These are phyloP conservation scores for Thraustochytrium sp. DNA, from an alignment of 352 stramenopile species.

Conservation along the genomic window DNA sequence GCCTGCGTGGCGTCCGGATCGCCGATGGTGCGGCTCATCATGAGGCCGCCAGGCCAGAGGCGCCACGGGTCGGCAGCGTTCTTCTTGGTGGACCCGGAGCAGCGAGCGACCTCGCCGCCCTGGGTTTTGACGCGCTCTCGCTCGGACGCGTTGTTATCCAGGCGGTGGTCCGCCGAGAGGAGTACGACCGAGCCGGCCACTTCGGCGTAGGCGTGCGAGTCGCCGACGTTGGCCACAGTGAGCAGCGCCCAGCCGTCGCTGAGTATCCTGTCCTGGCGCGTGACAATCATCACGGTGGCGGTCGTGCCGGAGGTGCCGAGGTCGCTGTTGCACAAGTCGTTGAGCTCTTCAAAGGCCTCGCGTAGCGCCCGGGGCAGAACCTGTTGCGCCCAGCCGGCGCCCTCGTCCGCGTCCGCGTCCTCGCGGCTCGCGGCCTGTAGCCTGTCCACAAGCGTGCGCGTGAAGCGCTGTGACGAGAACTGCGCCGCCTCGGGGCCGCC, in stretches of 20 bases:
- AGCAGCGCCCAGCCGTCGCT: constrained; percentile 21
- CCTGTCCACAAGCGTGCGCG: neutral
- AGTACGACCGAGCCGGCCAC: neutral
- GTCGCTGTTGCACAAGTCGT: neutral
- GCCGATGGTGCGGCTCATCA: constrained; percentile 37
- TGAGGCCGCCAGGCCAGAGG: constrained; percentile 43
- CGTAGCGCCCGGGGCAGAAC: constrained; percentile 3
- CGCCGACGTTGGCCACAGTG: constrained; percentile 31
- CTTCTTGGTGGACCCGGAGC: neutral
- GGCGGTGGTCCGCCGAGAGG: constrained; percentile 33
- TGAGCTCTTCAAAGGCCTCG: neutral
- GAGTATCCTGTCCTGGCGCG: neutral
- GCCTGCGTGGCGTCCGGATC: constrained; percentile 28
- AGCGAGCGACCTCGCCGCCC: neutral
- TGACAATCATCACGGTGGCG: constrained; percentile 23
- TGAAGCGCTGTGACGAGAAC: neutral
- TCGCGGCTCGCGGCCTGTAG: neutral
- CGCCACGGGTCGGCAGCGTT: constrained; percentile 19
- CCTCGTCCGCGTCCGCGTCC: neutral
- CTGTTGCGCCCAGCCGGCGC: neutral
- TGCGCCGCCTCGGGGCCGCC: constrained; percentile 13
- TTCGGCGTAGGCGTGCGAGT: constrained; percentile 38
- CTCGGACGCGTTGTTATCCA: constrained; percentile 36
- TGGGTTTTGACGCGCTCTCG: neutral
- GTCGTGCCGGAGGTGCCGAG: constrained; percentile 15